phyloP scores from a whole-genome alignment of 2,329 filamentous ascomycete genomes.

The Diaporthe sp. region DNA sequence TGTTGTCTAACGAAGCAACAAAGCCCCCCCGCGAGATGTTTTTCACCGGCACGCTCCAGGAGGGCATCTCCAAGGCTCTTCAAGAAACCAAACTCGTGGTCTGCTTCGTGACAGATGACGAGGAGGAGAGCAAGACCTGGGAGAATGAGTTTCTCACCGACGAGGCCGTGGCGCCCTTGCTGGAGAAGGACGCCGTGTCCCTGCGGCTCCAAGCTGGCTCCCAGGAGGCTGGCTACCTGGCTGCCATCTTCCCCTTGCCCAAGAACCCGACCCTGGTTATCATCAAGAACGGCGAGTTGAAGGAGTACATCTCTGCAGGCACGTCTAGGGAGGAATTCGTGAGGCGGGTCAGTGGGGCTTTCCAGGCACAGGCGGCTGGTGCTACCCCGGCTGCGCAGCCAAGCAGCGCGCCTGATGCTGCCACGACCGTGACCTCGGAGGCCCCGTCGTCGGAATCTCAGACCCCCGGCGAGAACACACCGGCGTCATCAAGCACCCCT shows the following conservation, averaged over 20 bases:
- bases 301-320: slow-evolving; percentile 80
- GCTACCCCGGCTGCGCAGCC: slow-evolving; percentile 24
- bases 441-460: slow-evolving; percentile 38
- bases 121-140: slow-evolving; percentile 79
- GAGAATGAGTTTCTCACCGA: slow-evolving; percentile 77
- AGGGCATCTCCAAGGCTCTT: slow-evolving; percentile 83
- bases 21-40: slow-evolving; percentile 74
- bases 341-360: slow-evolving; percentile 64
- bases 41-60: slow-evolving; percentile 83
- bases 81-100: slow-evolving; percentile 82
- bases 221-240: slow-evolving; percentile 84
- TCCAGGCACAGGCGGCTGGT: slow-evolving; percentile 27
- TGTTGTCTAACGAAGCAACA: neutral
- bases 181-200: slow-evolving; percentile 75
- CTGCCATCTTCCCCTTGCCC: slow-evolving; percentile 85
- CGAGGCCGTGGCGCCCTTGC: slow-evolving; percentile 64
- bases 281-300: slow-evolving; percentile 83
- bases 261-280: slow-evolving; percentile 84
- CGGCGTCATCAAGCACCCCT: slow-evolving; percentile 40
- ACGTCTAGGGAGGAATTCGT: slow-evolving; percentile 77
- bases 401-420: slow-evolving; percentile 35
- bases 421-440: slow-evolving; percentile 34
- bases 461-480: slow-evolving; percentile 45
- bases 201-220: slow-evolving; percentile 80
- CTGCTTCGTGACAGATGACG: slow-evolving; percentile 88